Percentiles rank a stretch among this genome's conserved stretches.
Evolutionary conservation across 1,139 yeast species (phyloP).

Genomic region (Geotrichum europaeum): DNA sequence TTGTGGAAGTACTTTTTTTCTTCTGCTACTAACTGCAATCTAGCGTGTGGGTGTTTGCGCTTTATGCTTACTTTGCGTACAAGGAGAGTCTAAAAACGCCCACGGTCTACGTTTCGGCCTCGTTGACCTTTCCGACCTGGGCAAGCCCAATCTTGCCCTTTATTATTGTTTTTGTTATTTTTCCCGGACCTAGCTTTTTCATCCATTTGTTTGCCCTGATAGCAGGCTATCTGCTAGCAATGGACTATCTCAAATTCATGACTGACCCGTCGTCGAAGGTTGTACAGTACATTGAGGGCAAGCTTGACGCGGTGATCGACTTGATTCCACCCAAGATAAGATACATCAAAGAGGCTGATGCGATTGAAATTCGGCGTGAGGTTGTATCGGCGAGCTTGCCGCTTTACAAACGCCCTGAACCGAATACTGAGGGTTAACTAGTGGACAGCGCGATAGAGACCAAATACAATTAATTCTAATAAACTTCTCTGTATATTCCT

Average conservation of each 20-base stretch:
- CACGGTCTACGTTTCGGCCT: constrained; percentile 29
- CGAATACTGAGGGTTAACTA: neutral
- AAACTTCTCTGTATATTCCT: neutral
- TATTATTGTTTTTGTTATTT: constrained; percentile 43
- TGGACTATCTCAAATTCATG: constrained; percentile 50
- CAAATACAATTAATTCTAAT: neutral
- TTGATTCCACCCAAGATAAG: constrained; percentile 49
- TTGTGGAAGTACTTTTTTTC: neutral
- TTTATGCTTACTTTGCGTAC: constrained; percentile 58
- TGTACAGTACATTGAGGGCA: constrained; percentile 60
- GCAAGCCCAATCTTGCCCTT: constrained; percentile 54
- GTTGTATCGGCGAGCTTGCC: constrained; percentile 3
- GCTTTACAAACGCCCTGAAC: neutral
- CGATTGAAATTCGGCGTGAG: constrained; percentile 39
- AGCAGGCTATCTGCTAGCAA: constrained; percentile 52
- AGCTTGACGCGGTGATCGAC: constrained; percentile 45
- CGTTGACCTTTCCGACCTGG: constrained; percentile 51
- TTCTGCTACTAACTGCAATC: neutral
- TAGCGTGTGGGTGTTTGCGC: constrained; percentile 70
- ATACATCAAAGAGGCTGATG: constrained; percentile 53
- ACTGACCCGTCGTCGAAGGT: constrained; percentile 61
- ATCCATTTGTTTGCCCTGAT: constrained; percentile 59
- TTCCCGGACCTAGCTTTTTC: constrained; percentile 60
- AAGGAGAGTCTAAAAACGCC: constrained; percentile 53
- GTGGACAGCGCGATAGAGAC: neutral